Base-by-base conservation (phyloP, 768 basidiomycete species). In the Filobasidium floriforme region DNA sequence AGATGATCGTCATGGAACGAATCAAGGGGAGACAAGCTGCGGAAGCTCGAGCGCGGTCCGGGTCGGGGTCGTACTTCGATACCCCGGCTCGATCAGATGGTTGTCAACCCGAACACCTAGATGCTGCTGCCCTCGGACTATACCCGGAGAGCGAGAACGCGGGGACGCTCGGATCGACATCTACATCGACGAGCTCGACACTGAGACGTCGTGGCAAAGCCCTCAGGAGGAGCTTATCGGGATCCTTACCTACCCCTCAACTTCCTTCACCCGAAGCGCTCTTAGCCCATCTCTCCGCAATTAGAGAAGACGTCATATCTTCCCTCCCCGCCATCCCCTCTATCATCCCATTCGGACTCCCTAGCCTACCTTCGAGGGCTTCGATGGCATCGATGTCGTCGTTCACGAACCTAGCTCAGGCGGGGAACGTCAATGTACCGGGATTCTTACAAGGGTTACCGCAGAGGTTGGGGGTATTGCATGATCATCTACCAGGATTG, bases 291-390 rank as follows among this genome's bases (percentile, higher is more conserved):
- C 69, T 76, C 9, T 68, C 70, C 3, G 62, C 70, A 1, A 68
- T 76, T 7, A 59, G 72, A 28, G 72, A 74, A 61, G 75, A 76
- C 52, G 72, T 76, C 43, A 22, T 69, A 10, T 66, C 69, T 1
- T 71, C 71, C 22, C 70, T 76, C 7, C 72, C 73, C 11, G 60
- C 67, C 4, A 32, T 59, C 28, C 49, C 62, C 19, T 9, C 3
- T 3, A 37, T 4, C 32, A 4, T 37, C 9, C 32, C 32, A 4
- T 37, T 37, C 32, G 32, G 32, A 37, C 32, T 37, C 15, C 22
- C 54, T 24, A 24, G 54, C 7, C 26, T 57, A 15, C 54, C 54
- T 14, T 26, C 54, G 26, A 32, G 54, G 14, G 54, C 24, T 7
- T 57, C 54, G n/a, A 24, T 24, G 22, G n/a, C n/a, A n/a, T n/a